Evolutionary conservation across 2,329 filamentous ascomycete species (phyloP).

Genomic region (Trichoderma atrobrunneum): DNA sequence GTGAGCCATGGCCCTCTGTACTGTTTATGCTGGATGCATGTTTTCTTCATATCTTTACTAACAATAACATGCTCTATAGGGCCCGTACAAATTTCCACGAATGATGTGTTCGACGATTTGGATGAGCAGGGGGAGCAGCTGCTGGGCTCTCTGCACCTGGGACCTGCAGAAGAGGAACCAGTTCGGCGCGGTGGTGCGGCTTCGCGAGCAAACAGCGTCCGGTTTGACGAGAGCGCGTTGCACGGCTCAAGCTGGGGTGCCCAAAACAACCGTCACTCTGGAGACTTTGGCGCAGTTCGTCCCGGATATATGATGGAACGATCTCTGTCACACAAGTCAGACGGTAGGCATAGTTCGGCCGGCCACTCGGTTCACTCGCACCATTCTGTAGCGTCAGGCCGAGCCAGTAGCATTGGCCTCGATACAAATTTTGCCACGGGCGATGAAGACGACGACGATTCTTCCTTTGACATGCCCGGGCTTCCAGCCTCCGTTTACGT

Average conservation of each 20-base stretch:
- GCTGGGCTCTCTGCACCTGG: slow-evolving; percentile 77
- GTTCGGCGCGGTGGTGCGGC: slow-evolving; percentile 81
- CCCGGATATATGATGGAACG: slow-evolving; percentile 89
- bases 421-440: slow-evolving; percentile 66
- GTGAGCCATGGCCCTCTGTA: slow-evolving; percentile 47
- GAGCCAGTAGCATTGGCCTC: slow-evolving; percentile 83
- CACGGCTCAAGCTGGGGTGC: slow-evolving; percentile 79
- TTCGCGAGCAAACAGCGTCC: slow-evolving; percentile 92
- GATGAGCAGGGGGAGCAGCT: slow-evolving; percentile 82
- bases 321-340: slow-evolving; percentile 89
- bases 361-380: slow-evolving; percentile 71
- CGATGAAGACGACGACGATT: slow-evolving; percentile 63
- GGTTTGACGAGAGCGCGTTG: slow-evolving; percentile 93
- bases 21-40: not conserved
- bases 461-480: slow-evolving; percentile 67
- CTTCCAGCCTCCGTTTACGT: slow-evolving; percentile 83
- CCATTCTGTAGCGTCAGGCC: slow-evolving; percentile 70
- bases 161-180: slow-evolving; percentile 77
- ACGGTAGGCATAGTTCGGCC: slow-evolving; percentile 91
- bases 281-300: slow-evolving; percentile 74
- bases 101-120: slow-evolving; percentile 84
- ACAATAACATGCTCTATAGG: slow-evolving; percentile 48
- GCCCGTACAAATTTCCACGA: slow-evolving; percentile 73
- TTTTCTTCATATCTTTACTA: not conserved
- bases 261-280: slow-evolving; percentile 76